Evolutionary conservation across 352 stramenopile genomes (phyloP).

Genomic region (Pythium rhizo-oryzae): DNA sequence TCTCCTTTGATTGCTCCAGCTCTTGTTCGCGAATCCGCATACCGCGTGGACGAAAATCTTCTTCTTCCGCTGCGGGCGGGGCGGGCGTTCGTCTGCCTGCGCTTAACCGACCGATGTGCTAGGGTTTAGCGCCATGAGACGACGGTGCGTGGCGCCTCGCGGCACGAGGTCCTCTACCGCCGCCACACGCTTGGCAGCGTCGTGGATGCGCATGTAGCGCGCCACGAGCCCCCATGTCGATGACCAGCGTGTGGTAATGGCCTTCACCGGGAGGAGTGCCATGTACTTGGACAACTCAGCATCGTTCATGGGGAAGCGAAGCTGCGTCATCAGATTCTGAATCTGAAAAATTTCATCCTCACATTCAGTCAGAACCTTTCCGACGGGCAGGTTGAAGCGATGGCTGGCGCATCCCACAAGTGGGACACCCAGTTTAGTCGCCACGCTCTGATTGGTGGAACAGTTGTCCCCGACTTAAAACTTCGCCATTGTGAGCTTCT

Average conservation of each 20-base stretch:
- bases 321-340: slow-evolving; percentile 28
- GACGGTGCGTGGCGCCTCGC: slow-evolving; percentile 15
- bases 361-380: slow-evolving; percentile 16
- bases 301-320: slow-evolving; percentile 24
- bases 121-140: slow-evolving; percentile 16
- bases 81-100: too few species aligned
- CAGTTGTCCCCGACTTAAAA: slow-evolving; percentile 24
- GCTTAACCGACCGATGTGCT: too few species aligned
- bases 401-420: slow-evolving; percentile 33
- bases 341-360: slow-evolving; percentile 22
- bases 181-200: slow-evolving; percentile 15
- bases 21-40: too few species aligned
- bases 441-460: slow-evolving; percentile 28
- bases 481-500: slow-evolving; percentile 12
- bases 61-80: too few species aligned
- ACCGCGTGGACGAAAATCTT: too few species aligned
- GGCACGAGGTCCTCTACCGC: slow-evolving; percentile 31
- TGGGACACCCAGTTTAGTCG: slow-evolving; percentile 25
- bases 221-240: slow-evolving; percentile 27
- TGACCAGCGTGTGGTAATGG: slow-evolving; percentile 29
- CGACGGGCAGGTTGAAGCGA: slow-evolving; percentile 28
- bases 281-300: slow-evolving; percentile 26
- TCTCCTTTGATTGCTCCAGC: too few species aligned
- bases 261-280: slow-evolving; percentile 7
- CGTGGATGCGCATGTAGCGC: slow-evolving; percentile 27